phyloP scores from a whole-genome alignment of 345 rosid genomes.

The Camelina sativa region DNA sequence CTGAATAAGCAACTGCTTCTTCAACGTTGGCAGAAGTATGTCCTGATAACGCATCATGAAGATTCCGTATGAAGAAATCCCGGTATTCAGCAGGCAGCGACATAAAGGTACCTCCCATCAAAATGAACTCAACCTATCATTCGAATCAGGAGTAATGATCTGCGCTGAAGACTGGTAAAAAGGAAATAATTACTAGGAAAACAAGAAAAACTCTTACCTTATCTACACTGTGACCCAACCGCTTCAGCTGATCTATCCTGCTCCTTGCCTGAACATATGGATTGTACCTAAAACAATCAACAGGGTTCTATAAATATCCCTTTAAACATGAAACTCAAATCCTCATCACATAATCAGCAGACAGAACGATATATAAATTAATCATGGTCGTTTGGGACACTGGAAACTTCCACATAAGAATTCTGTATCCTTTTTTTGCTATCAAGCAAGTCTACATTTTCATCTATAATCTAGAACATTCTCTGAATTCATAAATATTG shows the following conservation, averaged over 20 bases:
- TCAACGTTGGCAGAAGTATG: conserved; percentile 93
- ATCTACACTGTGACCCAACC: conserved; percentile 97
- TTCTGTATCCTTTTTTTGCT: neutral
- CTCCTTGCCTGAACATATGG: conserved; percentile 98
- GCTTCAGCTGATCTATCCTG: conserved; percentile 98
- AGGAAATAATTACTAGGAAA: neutral
- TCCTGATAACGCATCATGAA: conserved; percentile 97
- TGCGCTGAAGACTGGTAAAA: conserved; percentile 2
- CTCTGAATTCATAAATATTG: neutral
- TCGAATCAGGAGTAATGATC: conserved; percentile 18
- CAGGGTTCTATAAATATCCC: neutral
- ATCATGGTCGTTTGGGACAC: neutral
- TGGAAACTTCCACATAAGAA: neutral
- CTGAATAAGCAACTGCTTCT: conserved; percentile 97
- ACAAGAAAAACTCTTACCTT: conserved; percentile 57
- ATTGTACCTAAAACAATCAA: conserved; percentile 65
- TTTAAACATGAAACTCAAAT: neutral
- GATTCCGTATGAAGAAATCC: conserved; percentile 90
- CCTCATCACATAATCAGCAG: neutral
- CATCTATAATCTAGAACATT: neutral
- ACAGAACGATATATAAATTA: neutral
- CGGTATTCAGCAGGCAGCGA: conserved; percentile 94
- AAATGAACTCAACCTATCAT: conserved; percentile 91
- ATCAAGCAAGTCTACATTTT: conserved; percentile 9
- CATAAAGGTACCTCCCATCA: conserved; percentile 99